phyloP scores from a whole-genome alignment of 164 flowering plant species.

The Stephania yunnanensis region DNA sequence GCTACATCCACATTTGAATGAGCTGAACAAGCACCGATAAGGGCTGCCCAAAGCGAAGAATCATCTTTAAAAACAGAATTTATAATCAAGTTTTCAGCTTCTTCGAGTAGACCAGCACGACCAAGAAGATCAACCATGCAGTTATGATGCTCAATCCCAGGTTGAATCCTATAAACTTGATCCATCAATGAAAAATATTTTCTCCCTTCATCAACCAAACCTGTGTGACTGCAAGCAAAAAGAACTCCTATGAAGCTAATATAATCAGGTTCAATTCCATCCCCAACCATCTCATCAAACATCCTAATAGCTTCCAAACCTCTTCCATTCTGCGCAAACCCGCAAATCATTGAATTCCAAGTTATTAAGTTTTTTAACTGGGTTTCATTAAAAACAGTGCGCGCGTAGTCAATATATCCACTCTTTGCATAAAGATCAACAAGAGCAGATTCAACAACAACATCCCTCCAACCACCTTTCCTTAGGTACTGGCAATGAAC shows the following conservation, averaged over 20 bases:
- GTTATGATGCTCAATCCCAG: slow-evolving; percentile 62
- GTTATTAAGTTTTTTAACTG: slow-evolving; percentile 52
- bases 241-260: slow-evolving; percentile 75
- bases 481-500: slow-evolving; percentile 80
- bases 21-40: slow-evolving; percentile 75
- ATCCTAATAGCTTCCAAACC: slow-evolving; percentile 50
- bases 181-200: slow-evolving; percentile 50
- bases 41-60: slow-evolving; percentile 66
- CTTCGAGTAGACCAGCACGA: slow-evolving; percentile 76
- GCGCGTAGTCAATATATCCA: slow-evolving; percentile 59
- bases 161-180: slow-evolving; percentile 40
- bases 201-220: slow-evolving; percentile 64
- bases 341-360: slow-evolving; percentile 85
- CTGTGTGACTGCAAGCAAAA: slow-evolving; percentile 81
- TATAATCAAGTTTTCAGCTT: slow-evolving; percentile 64
- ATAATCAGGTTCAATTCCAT: slow-evolving; percentile 55
- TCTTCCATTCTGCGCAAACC: slow-evolving; percentile 84
- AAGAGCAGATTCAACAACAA: slow-evolving; percentile 80
- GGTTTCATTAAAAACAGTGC: slow-evolving; percentile 40
- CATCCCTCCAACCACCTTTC: slow-evolving; percentile 50
- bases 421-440: slow-evolving; percentile 87
- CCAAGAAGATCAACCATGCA: slow-evolving; percentile 92
- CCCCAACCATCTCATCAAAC: slow-evolving; percentile 50
- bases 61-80: slow-evolving; percentile 37
- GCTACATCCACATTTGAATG: slow-evolving; percentile 42